A percentile compares a stretch with the other conserved stretches of the same genome.
phyloP scores from a whole-genome alignment of 1,139 yeast genomes.

The Geotrichum citri-aurantii region DNA sequence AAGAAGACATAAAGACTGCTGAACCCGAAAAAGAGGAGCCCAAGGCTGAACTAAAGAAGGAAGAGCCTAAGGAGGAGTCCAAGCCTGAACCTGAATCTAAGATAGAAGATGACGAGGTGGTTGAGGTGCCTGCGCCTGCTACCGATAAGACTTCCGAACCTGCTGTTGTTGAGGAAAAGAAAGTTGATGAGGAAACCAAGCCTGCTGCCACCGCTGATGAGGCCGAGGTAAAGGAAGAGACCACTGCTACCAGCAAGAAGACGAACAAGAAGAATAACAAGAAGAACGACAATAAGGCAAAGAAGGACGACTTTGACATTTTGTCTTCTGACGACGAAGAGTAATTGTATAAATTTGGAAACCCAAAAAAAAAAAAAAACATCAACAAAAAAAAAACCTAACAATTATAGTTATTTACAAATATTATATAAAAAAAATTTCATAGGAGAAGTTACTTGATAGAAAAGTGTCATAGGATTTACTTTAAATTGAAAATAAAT shows the following conservation, averaged over 20 bases:
- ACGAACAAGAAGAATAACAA: neutral
- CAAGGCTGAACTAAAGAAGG: neutral
- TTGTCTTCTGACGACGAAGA: conserved; percentile 3
- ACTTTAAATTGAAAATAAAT: too few species aligned
- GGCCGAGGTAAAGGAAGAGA: neutral
- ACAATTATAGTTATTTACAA: neutral
- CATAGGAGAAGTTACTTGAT: neutral
- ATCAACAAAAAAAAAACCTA: too few species aligned
- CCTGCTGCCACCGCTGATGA: neutral
- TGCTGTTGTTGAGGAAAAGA: neutral
- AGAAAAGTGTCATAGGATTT: too few species aligned
- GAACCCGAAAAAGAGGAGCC: neutral
- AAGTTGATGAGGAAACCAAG: neutral
- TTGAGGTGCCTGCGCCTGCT: neutral
- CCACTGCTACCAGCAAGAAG: neutral
- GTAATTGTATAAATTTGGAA: neutral
- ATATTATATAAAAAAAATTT: neutral
- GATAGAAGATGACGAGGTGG: neutral
- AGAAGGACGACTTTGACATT: conserved; percentile 3
- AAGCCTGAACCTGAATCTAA: neutral
- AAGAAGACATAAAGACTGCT: too few species aligned
- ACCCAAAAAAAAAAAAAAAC: neutral
- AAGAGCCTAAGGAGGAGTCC: conserved; percentile 4
- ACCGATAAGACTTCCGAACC: neutral
- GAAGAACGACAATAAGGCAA: neutral